Conservation (phyloP, 177 flowering plant genomes). For the Tripterygium wilfordii region DNA sequence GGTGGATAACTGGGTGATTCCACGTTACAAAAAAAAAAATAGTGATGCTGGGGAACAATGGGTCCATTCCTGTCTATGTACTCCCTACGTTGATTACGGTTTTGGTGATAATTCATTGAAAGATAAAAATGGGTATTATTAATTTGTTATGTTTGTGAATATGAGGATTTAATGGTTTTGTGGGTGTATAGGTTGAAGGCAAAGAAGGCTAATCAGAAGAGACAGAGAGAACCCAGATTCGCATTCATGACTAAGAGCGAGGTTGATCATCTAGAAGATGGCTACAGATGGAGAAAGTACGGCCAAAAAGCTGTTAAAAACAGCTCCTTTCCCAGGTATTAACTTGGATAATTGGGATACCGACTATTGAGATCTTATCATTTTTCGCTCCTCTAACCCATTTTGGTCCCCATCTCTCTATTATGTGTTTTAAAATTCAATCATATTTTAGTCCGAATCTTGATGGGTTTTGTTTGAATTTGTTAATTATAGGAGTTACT, state of each 20-base stretch:
- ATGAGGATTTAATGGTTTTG: neutral
- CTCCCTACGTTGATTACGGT: too few species aligned
- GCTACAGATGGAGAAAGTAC: conserved; percentile 77
- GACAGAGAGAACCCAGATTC: conserved; percentile 53
- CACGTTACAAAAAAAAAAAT: too few species aligned
- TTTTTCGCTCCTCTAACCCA: neutral
- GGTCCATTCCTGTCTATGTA: too few species aligned
- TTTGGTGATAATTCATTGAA: too few species aligned
- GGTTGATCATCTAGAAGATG: conserved; percentile 76
- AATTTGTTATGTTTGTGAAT: neutral
- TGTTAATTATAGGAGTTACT: conserved; percentile 59
- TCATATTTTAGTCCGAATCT: too few species aligned
- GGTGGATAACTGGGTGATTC: too few species aligned
- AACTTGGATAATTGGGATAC: too few species aligned
- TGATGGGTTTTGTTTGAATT: too few species aligned
- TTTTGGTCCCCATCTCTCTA: neutral
- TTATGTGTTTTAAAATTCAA: neutral
- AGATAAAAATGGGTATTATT: too few species aligned
- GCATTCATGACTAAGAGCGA: conserved; percentile 78
- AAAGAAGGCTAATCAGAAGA: conserved; percentile 46
- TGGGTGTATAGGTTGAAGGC: conserved; percentile 21
- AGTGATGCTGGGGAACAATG: too few species aligned
- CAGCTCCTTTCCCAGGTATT: conserved; percentile 70
- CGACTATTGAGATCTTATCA: too few species aligned
- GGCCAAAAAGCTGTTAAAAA: conserved; percentile 79